phyloP scores from a whole-genome alignment of 2,329 filamentous ascomycete species.

The Ascochyta fabae region DNA sequence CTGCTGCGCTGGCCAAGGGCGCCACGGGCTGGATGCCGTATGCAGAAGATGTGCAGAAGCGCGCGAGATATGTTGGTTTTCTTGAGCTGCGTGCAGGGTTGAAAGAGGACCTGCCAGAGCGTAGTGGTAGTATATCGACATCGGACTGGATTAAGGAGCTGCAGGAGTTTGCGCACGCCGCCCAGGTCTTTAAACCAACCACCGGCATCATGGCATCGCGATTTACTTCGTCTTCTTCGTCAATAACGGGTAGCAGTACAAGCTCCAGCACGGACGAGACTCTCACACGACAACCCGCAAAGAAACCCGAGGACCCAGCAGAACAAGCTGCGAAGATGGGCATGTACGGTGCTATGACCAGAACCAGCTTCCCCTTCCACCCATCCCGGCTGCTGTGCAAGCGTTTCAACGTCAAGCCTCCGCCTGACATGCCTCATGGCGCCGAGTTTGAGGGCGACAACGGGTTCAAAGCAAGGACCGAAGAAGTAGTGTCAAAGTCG shows the following conservation, averaged over 20 bases:
- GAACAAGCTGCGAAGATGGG: slow-evolving; percentile 86
- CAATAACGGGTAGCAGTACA: slow-evolving; percentile 33
- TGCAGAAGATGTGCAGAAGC: slow-evolving; percentile 78
- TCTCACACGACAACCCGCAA: slow-evolving; percentile 56
- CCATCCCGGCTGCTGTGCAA: slow-evolving; percentile 91
- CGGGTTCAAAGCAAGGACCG: slow-evolving; percentile 30
- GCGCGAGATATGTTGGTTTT: slow-evolving; percentile 79
- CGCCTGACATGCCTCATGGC: slow-evolving; percentile 68
- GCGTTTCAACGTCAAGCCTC: slow-evolving; percentile 85
- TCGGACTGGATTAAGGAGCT: slow-evolving; percentile 84
- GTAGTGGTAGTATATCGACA: slow-evolving; percentile 58
- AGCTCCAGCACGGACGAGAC: slow-evolving; percentile 37
- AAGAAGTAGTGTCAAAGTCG: slow-evolving; percentile 60
- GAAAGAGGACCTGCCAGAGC: slow-evolving; percentile 63
- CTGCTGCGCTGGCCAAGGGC: slow-evolving; percentile 55
- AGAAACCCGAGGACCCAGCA: slow-evolving; percentile 75
- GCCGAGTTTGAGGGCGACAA: slow-evolving; percentile 50
- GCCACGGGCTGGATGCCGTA: slow-evolving; percentile 79
- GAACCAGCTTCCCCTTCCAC: slow-evolving; percentile 73
- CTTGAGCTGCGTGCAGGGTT: slow-evolving; percentile 75
- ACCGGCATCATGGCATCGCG: slow-evolving; percentile 91
- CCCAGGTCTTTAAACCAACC: slow-evolving; percentile 87
- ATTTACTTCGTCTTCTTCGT: slow-evolving; percentile 70
- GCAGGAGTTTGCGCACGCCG: slow-evolving; percentile 75
- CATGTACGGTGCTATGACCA: slow-evolving; percentile 91